Base-by-base conservation (phyloP, 345 rosid species). In the Aurinia saxatilis region DNA sequence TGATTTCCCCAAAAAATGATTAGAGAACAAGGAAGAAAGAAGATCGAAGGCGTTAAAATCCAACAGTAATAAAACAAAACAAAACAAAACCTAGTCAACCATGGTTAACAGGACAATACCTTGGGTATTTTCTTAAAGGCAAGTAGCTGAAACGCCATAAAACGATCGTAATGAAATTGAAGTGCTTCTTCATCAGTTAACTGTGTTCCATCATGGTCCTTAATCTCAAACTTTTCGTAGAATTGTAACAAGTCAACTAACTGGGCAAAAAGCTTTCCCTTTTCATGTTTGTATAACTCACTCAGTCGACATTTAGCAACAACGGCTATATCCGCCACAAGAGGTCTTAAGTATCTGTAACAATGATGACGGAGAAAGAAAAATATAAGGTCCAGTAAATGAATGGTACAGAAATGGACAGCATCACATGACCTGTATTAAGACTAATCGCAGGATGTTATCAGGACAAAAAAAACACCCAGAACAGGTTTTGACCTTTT, bases 211-310 rank as follows among this genome's bases (percentile, higher is more conserved):
- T 79, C 84, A 61, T 90, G 97, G 74, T 93, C 99, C 72, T 93
- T 87, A 50, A 93, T 93, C 84, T 93, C 99, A 80, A 93, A 93
- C 73, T 91, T 87, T 78, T 93, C 99, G 54, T 93, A 93, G 66
- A 87, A 90, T 75, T 93, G 99, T 55, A 93, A 75, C 65, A 93
- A 83, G 78, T 93, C 99, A 59, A 90, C 99, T 65, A 93, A 79
- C 34, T 93, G 97, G 15, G 95, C 95, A 48, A 93, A 93, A 65
- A 93, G 95, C 67, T 83, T 90, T 63, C 99, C 99, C 38, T 84
- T 87, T 51, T 77, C 87, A 78, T 90, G 96, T 55, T 77, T 81
- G 71, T 90, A 93, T 38, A 93, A 87, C 50, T 81, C 72, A 78
- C 97, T 93, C 64, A 93, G 76, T 63, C 91, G 95, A 71, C 99